A percentile compares a stretch with the other conserved stretches of the same genome.
These are phyloP conservation scores for Sphagnum tenellum DNA, from an alignment of 225 moss, liverwort and hornwort genomes.

Conservation along the genomic window DNA sequence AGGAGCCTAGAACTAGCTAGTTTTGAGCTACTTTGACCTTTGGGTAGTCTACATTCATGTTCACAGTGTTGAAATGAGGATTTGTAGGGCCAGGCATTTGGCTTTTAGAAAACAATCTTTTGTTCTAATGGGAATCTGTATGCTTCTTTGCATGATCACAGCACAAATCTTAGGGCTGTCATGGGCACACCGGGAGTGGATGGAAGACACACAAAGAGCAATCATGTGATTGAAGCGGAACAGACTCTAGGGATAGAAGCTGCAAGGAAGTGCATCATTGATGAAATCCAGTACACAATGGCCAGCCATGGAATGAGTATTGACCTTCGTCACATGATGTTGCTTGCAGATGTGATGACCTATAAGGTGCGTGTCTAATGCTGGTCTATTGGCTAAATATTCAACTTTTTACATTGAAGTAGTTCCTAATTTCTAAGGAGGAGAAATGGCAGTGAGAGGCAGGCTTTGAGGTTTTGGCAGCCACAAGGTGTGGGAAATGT, in stretches of 20 bases:
- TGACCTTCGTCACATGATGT: slow-evolving; percentile 97
- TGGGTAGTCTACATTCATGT: not conserved
- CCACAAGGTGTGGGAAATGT: not conserved
- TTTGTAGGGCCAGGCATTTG: not conserved
- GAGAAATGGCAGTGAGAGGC: too few relatives aligned
- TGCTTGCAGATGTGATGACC: slow-evolving; percentile 97
- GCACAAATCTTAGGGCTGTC: slow-evolving; percentile 89
- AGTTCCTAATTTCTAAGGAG: too few relatives aligned
- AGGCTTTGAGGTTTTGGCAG: not conserved
- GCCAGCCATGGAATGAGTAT: slow-evolving; percentile 94
- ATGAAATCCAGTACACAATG: slow-evolving; percentile 98
- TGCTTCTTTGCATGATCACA: slow-evolving; percentile 7
- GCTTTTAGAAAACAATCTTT: not conserved
- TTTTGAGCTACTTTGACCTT: too few relatives aligned
- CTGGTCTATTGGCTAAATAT: too few relatives aligned
- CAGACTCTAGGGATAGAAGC: slow-evolving; percentile 97
- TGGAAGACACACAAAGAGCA: slow-evolving; percentile 71
- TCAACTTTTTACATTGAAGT: too few relatives aligned
- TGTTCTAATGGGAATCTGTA: too few relatives aligned
- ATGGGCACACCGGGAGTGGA: slow-evolving; percentile 96
- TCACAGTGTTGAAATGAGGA: not conserved
- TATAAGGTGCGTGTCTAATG: slow-evolving; percentile 56
- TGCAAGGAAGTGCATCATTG: slow-evolving; percentile 82
- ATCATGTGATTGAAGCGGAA: slow-evolving; percentile 97
- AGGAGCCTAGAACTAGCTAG: too few relatives aligned